Conservation (phyloP, 1,284 basidiomycete genomes). For the Cryptococcus amylolentus region DNA sequence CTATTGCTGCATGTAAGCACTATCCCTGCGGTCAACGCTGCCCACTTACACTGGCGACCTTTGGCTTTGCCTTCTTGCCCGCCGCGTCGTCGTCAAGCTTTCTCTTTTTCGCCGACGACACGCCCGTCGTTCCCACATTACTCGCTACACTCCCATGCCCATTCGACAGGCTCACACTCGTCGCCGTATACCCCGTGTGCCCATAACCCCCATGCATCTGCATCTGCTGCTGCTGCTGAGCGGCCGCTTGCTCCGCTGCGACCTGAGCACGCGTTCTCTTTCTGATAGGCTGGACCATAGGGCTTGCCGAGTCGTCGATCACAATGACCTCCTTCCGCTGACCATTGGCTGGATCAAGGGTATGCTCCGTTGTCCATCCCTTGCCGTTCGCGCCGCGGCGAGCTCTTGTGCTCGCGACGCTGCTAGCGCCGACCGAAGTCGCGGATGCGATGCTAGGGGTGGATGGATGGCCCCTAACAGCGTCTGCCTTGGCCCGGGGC, state of each 20-base stretch:
- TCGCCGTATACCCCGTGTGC: background rate
- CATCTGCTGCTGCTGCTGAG: constrained; percentile 5
- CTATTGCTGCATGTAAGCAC: background rate
- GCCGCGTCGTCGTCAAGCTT: constrained; percentile 13
- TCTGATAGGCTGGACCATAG: constrained; percentile 26
- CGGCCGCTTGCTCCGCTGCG: constrained; percentile 31
- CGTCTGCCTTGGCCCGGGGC: constrained; percentile 32
- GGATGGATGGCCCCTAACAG: constrained; percentile 9
- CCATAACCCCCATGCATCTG: constrained; percentile 9
- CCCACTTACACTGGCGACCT: constrained; percentile 27
- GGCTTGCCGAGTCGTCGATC: constrained; percentile 39
- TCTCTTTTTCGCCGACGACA: constrained; percentile 24
- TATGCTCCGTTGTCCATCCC: constrained; percentile 46
- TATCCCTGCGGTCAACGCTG: background rate
- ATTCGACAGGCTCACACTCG: constrained; percentile 10
- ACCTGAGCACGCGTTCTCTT: constrained; percentile 41
- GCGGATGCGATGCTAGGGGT: constrained; percentile 19
- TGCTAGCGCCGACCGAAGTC: constrained; percentile 6
- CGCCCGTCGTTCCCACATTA: constrained; percentile 39
- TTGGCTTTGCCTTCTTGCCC: constrained; percentile 32
- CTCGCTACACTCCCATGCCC: constrained; percentile 10
- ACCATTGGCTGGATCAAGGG: constrained; percentile 39
- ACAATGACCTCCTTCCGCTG: constrained; percentile 45
- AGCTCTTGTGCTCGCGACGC: constrained; percentile 6
- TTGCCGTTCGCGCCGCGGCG: constrained; percentile 23